phyloP scores from a whole-genome alignment of 2,329 filamentous ascomycete species.

The Paramyrothecium sp. region DNA sequence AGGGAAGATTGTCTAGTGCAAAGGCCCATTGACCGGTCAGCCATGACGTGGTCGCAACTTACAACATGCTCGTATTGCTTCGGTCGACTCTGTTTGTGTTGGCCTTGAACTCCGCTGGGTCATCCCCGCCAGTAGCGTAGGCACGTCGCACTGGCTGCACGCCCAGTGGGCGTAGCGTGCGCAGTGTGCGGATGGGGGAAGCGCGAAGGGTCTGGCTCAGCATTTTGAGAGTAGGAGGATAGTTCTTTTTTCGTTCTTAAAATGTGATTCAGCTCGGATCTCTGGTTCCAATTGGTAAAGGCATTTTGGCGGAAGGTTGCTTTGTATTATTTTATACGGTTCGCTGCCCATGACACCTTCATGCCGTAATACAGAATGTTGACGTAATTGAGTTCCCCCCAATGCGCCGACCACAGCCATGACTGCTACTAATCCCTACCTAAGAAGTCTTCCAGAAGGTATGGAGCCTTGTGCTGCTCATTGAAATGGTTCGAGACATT shows the following conservation, averaged over 20 bases:
- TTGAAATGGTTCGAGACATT: no score
- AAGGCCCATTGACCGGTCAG: neutral
- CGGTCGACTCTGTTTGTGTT: neutral
- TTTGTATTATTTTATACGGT: neutral
- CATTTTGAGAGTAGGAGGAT: neutral
- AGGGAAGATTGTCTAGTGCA: neutral
- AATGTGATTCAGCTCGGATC: neutral
- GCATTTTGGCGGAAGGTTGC: neutral
- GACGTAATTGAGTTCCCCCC: neutral
- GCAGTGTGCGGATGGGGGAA: neutral
- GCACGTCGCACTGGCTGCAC: neutral
- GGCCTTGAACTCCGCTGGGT: constrained; percentile 2
- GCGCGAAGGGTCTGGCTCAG: neutral
- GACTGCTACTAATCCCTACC: no score
- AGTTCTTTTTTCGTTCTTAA: neutral
- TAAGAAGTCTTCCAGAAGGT: no score
- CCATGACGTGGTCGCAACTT: neutral
- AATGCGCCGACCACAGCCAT: neutral
- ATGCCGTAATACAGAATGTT: neutral
- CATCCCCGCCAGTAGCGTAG: neutral
- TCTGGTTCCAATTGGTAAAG: neutral
- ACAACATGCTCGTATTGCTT: neutral
- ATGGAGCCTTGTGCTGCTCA: no score
- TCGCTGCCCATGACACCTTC: neutral
- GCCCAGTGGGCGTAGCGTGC: neutral